These are phyloP conservation scores for Penicillium bialowiezense DNA, from an alignment of 495 filamentous ascomycete genomes.

Conservation along the genomic window DNA sequence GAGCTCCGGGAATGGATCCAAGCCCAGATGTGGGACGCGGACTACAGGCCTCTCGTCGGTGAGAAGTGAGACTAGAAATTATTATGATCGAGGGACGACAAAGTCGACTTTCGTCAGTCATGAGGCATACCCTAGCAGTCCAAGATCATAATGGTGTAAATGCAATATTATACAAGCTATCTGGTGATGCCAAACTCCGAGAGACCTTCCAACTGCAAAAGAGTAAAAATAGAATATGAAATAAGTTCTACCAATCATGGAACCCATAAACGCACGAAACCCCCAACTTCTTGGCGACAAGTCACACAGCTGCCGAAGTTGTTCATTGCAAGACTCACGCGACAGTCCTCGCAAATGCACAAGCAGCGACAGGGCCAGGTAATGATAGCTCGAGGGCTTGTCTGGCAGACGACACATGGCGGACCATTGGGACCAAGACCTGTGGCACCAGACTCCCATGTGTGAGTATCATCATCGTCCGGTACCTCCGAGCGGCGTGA, in stretches of 20 bases:
- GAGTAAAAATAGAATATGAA: not conserved
- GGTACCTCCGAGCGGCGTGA: conserved; percentile 43
- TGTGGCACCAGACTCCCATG: conserved; percentile 66
- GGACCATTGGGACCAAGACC: conserved; percentile 74
- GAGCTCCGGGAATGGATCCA: conserved; percentile 77
- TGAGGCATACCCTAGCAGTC: too few relatives aligned
- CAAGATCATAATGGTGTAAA: conserved; percentile 1
- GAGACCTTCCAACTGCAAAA: not conserved
- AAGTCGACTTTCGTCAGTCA: too few relatives aligned
- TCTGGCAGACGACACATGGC: conserved; percentile 91
- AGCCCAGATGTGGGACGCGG: conserved; percentile 88
- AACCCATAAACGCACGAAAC: conserved; percentile 87
- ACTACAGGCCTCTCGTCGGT: conserved; percentile 59
- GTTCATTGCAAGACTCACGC: conserved; percentile 90
- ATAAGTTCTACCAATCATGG: conserved; percentile 49
- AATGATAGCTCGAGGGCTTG: conserved; percentile 80
- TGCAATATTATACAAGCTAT: conserved; percentile 20
- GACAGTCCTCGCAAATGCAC: conserved; percentile 90
- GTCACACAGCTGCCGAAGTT: conserved; percentile 96
- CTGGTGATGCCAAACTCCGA: not conserved
- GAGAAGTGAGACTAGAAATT: not conserved
- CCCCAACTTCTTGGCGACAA: conserved; percentile 79
- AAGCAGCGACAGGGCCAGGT: conserved; percentile 97
- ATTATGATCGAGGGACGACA: too few relatives aligned
- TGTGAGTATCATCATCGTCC: conserved; percentile 20